Percentiles rank a stretch among this genome's conserved stretches.
phyloP scores from a whole-genome alignment of 2,329 filamentous ascomycete genomes.

The Botrytis hyacinthi region DNA sequence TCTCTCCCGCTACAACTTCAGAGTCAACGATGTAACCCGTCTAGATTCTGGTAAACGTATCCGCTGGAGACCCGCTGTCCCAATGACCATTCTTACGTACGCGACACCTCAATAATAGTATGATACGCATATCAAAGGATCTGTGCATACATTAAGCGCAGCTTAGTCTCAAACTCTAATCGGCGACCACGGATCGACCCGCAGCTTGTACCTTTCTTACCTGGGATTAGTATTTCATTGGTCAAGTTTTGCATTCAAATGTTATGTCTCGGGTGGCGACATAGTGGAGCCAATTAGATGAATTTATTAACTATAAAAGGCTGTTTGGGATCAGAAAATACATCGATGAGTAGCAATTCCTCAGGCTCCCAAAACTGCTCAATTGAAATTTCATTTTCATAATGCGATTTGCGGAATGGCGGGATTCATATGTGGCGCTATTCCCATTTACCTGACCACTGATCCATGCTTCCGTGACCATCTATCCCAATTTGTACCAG shows the following conservation, averaged over 20 bases:
- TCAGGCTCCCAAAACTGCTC: neutral
- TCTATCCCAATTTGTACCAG: neutral
- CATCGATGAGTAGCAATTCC: neutral
- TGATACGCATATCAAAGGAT: neutral
- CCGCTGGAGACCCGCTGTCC: neutral
- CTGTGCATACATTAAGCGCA: neutral
- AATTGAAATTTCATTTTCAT: neutral
- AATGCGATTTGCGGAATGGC: neutral
- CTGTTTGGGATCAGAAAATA: neutral
- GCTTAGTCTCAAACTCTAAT: neutral
- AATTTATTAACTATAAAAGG: neutral
- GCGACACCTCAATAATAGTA: neutral
- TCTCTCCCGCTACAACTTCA: neutral
- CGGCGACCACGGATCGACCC: constrained; percentile 9
- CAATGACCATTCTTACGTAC: neutral
- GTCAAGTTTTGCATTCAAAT: neutral
- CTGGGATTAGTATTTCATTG: neutral
- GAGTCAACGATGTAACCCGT: neutral
- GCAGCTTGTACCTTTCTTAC: neutral
- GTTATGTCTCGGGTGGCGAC: neutral
- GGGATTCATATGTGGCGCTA: neutral
- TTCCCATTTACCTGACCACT: neutral
- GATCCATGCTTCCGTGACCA: neutral
- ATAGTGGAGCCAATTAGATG: neutral
- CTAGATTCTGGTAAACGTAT: neutral